Evolutionary conservation across 352 stramenopile species (phyloP), one percentile per base, ranked within the genome.

Genomic region (Pythium brachiatum): DNA sequence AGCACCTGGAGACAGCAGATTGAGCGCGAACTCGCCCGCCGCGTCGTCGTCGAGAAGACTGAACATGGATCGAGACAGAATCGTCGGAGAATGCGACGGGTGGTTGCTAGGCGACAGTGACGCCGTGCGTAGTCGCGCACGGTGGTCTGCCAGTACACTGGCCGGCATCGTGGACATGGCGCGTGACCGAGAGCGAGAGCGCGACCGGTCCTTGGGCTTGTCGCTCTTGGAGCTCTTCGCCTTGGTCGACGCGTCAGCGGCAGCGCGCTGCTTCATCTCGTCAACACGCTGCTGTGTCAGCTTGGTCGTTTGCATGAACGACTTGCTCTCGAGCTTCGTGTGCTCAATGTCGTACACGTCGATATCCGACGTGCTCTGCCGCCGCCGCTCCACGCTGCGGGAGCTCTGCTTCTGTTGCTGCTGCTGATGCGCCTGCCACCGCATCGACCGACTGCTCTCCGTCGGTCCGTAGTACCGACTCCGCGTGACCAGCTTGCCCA

Each of bases 381-480:
- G 31, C 34, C 57, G 58, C 15, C 64, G 70, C 7, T 56, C 63
- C 54, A 32, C n/a, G 60, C 48, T 32, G 23, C 73, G 26, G 1
- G 66, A 21, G 50, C 43, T 62, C n/a, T 70, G 66, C 48, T 76
- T 66, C 59, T 84, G 69, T n/a, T 74, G 70, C 41, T 78, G 77
- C 64, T 86, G 84, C 62, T 89, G 77, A 29, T 88, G 75, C 34
- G 81, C 72, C 36, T 90, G 81, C 83, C 83, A 92, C 9, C 81
- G 78, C 70, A 87, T 90, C 63, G 86, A 80, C 0, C 81, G 78
- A 68, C 78, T 88, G 70, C 83, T 91, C 67, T 90, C 79, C 0
- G 83, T 92, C 6, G 83, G 83, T 0, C 83, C 83, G 61, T 90
- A 86, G 68, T 92, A 92, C 31, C 80, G 78, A 74, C 83, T 90